Conservation (phyloP, 2,329 filamentous ascomycete species). For the Lasiodiplodia sp. region DNA sequence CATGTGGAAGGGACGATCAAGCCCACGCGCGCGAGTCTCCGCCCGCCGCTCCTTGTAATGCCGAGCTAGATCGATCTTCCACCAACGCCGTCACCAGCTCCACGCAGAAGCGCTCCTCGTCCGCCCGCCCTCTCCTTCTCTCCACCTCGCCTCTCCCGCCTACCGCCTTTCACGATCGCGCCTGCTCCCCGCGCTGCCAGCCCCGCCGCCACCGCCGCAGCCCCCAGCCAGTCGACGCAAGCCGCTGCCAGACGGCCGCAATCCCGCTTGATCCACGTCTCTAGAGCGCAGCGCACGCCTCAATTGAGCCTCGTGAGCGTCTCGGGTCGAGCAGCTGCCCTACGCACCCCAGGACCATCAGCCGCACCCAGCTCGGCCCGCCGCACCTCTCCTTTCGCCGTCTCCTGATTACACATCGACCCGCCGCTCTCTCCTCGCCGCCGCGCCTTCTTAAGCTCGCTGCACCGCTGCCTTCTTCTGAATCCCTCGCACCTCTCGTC, state of each 20-base stretch:
- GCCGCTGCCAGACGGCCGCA: conserved; percentile 8
- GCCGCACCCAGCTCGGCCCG: conserved; percentile 29
- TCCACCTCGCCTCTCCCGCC: conserved; percentile 25
- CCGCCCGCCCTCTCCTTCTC: conserved; percentile 10
- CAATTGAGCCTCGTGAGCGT: conserved; percentile 25
- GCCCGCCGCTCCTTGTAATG: conserved; percentile 25
- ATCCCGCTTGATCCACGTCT: not conserved
- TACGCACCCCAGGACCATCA: conserved; percentile 28
- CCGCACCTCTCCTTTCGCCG: conserved; percentile 26
- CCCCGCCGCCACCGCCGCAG: not conserved
- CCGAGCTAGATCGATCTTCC: conserved; percentile 30
- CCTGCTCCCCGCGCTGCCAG: conserved; percentile 2
- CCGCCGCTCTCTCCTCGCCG: conserved; percentile 24
- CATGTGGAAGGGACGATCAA: conserved; percentile 25
- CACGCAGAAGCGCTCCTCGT: not conserved
- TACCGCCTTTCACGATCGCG: conserved; percentile 29
- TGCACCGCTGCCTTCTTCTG: conserved; percentile 4
- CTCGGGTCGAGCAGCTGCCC: conserved; percentile 21
- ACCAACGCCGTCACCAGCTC: conserved; percentile 24
- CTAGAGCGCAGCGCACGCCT: conserved; percentile 7
- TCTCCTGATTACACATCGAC: conserved; percentile 28
- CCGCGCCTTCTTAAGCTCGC: conserved; percentile 22
- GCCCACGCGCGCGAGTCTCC: conserved; percentile 19
- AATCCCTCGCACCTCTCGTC: not conserved
- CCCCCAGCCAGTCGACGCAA: not conserved